These are phyloP conservation scores for Calonectria fujianensis DNA, from an alignment of 2,329 filamentous ascomycete genomes.

Conservation along the genomic window DNA sequence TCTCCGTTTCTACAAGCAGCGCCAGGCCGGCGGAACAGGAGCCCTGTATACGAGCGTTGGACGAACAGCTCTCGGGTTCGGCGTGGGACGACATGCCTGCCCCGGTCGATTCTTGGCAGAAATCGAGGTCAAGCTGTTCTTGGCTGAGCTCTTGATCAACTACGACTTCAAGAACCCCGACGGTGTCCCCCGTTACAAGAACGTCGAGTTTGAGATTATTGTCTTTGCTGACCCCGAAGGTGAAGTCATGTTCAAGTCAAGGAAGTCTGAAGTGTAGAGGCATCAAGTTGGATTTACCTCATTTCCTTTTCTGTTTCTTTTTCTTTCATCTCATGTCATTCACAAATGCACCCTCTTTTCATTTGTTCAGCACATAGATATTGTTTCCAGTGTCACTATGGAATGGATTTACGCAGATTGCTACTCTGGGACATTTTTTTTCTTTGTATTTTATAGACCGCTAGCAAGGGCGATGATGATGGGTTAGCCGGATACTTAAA, in stretches of 20 bases:
- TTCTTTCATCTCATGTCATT: background rate
- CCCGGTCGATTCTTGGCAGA: constrained; percentile 21
- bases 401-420: background rate
- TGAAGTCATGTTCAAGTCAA: constrained; percentile 15
- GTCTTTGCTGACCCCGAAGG: constrained; percentile 1
- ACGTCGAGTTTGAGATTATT: constrained; percentile 18
- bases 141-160: constrained; percentile 22
- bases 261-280: background rate
- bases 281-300: background rate
- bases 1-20: constrained; percentile 6
- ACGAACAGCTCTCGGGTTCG: background rate
- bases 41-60: constrained; percentile 22
- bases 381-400: background rate
- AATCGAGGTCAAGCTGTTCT: constrained; percentile 16
- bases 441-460: background rate
- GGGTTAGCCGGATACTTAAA: too few relatives aligned
- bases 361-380: background rate
- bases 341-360: background rate
- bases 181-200: background rate
- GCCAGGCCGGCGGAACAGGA: background rate
- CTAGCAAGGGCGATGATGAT: background rate
- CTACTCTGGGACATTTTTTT: background rate
- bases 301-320: background rate
- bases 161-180: constrained; percentile 24
- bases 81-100: constrained; percentile 24